Evolutionary conservation across 1,284 basidiomycete genomes (phyloP).

Genomic region (Moesziomyces antarcticus): DNA sequence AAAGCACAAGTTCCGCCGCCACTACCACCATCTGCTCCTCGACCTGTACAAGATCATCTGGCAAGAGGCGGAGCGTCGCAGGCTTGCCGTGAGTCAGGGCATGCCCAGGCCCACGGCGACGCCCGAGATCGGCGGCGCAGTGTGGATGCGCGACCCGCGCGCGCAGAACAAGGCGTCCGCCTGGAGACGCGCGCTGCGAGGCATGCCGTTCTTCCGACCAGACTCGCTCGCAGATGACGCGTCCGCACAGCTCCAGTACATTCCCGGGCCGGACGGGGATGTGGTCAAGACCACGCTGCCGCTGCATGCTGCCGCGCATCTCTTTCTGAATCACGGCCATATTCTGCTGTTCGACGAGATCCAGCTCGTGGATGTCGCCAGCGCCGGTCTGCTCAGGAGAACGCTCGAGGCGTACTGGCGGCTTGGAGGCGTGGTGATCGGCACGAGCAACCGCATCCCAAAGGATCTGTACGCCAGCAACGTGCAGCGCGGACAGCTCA

Average conservation of each 20-base stretch:
- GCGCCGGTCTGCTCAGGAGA: conserved; percentile 75
- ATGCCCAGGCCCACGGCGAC: conserved; percentile 40
- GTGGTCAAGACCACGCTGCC: conserved; percentile 65
- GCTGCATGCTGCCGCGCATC: conserved; percentile 71
- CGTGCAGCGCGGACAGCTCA: conserved; percentile 73
- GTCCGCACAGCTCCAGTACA: conserved; percentile 17
- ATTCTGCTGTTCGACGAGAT: conserved; percentile 78
- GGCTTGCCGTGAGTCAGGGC: conserved; percentile 52
- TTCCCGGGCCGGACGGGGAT: conserved; percentile 48
- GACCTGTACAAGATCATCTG: conserved; percentile 77
- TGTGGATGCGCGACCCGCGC: conserved; percentile 69
- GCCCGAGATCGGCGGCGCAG: conserved; percentile 45
- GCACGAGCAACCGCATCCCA: conserved; percentile 74
- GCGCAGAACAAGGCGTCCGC: conserved; percentile 16
- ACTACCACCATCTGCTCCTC: conserved; percentile 78
- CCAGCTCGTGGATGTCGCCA: conserved; percentile 78
- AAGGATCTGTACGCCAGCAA: conserved; percentile 79
- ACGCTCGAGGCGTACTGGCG: conserved; percentile 81
- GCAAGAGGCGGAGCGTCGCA: conserved; percentile 72
- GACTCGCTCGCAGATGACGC: conserved; percentile 37
- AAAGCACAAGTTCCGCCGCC: conserved; percentile 74
- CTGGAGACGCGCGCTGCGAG: conserved; percentile 38
- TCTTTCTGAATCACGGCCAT: conserved; percentile 73
- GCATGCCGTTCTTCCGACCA: conserved; percentile 58
- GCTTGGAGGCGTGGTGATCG: conserved; percentile 77